Evolutionary conservation across 108 stramenopile genomes (phyloP).

Genomic region (Bacterosira constricta): DNA sequence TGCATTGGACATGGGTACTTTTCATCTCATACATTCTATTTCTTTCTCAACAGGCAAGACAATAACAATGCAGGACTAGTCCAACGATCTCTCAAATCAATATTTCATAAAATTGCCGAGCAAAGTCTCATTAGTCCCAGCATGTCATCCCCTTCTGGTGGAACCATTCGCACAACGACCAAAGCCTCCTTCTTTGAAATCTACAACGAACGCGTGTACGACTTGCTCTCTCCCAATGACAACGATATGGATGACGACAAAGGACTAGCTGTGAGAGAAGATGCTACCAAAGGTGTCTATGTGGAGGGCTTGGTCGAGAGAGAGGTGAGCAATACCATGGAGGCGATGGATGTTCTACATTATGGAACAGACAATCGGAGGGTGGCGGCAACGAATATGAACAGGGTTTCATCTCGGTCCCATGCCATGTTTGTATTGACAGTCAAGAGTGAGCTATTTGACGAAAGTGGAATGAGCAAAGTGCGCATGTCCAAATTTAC

Average conservation of each 20-base stretch:
- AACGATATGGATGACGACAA: conserved; percentile 26
- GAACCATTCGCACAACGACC: conserved; percentile 35
- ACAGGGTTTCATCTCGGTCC: conserved; percentile 58
- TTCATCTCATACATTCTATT: conserved; percentile 6
- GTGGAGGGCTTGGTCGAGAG: conserved; percentile 59
- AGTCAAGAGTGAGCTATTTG: conserved; percentile 46
- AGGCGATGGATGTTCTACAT: conserved; percentile 37
- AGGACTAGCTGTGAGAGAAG: conserved; percentile 65
- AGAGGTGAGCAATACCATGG: conserved; percentile 33
- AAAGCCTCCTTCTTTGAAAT: conserved; percentile 59
- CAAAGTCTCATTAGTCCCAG: neutral
- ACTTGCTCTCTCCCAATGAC: conserved; percentile 49
- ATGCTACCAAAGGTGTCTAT: conserved; percentile 54
- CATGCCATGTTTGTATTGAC: conserved; percentile 64
- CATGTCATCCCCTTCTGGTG: conserved; percentile 4
- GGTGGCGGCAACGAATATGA: conserved; percentile 75
- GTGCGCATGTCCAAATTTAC: conserved; percentile 46
- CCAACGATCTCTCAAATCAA: conserved; percentile 49
- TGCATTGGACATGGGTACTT: neutral
- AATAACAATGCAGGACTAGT: conserved; percentile 40
- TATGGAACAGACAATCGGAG: conserved; percentile 22
- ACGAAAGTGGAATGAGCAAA: conserved; percentile 29
- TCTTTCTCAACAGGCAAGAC: conserved; percentile 6
- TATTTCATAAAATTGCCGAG: conserved; percentile 38
- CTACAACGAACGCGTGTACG: conserved; percentile 60